Base-by-base conservation (phyloP, 2,329 filamentous ascomycete genomes). In the Emericellopsis cladophorae region DNA sequence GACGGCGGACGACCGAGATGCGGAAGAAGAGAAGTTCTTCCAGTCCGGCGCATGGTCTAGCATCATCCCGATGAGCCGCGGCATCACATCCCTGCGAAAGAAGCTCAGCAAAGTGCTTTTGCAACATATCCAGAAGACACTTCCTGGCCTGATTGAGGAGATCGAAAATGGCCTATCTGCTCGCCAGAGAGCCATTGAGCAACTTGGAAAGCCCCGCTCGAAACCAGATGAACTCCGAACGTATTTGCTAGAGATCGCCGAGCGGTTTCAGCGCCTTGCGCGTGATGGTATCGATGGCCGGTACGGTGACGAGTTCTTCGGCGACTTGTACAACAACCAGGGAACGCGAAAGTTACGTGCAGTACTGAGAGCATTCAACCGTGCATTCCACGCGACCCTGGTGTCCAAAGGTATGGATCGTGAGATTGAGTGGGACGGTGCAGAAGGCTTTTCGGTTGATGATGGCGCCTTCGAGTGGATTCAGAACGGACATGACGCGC, bases 241-340 rank as follows among this genome's bases (percentile, higher is more conserved):
- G 0, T 64, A 59, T 39, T 48, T 66, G 4, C 45, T 67, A 1
- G 40, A 46, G 0, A 57, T 66, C 11, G 58, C 64, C 8, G 51
- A 51, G 23, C 45, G 49, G 0, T 67, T 66, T 33, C 58, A 58
- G 23, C 46, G 47, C 0, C 44, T 61, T 4, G 51, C 55, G 0
- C 44, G 49, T 2, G 53, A 58, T 26, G 56, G 52, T 0, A 47
- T 54, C 2, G 23, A 51, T 1, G 58, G 58, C 0, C 47, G 46
- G 4, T 61, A 61, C 36, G 50, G 43, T 6, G 55, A 60, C 41
- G 53, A 45, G 0, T 68, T 68, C 40, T 69, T 69, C 29, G 54
- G 56, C 2, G 47, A 37, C 0, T 11, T 49, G 1, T 40, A 49
- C 0, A 41, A 40, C 0, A 45, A 48, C 2, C 31, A 44, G 0